Evolutionary conservation across 768 basidiomycete species (phyloP).

Genomic region (Crucibulum laeve): DNA sequence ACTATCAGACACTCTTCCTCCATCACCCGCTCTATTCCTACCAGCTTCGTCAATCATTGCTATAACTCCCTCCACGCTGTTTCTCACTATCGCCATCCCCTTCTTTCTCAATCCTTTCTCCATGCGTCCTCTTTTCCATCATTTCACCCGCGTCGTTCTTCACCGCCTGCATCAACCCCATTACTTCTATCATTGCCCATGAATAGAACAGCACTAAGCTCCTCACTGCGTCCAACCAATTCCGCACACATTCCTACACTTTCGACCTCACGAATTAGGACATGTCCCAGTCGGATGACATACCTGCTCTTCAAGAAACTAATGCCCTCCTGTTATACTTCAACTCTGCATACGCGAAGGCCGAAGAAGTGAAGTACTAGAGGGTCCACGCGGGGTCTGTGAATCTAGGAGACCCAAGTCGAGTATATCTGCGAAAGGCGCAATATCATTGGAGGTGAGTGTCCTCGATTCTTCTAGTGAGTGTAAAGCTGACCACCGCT

Average conservation of each 20-base stretch:
- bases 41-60: no score
- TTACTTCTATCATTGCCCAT: neutral
- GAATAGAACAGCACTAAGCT: constrained; percentile 47
- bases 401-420: constrained; percentile 73
- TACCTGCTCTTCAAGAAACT: no score
- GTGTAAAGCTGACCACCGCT: neutral
- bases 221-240: constrained; percentile 55
- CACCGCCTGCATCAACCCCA: neutral
- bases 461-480: constrained; percentile 5
- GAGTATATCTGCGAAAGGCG: constrained; percentile 84
- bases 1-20: no score
- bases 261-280: constrained; percentile 6
- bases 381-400: constrained; percentile 53
- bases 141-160: constrained; percentile 48
- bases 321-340: constrained; percentile 53
- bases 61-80: no score
- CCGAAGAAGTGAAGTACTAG: constrained; percentile 42
- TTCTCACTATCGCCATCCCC: no score
- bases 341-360: constrained; percentile 49
- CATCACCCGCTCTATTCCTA: no score
- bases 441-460: constrained; percentile 71
- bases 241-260: constrained; percentile 43
- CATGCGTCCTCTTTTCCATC: no score
- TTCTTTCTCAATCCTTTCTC: no score
- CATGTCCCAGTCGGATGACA: constrained; percentile 10